Base-by-base conservation (phyloP, 768 basidiomycete genomes). In the Imleria badia region DNA sequence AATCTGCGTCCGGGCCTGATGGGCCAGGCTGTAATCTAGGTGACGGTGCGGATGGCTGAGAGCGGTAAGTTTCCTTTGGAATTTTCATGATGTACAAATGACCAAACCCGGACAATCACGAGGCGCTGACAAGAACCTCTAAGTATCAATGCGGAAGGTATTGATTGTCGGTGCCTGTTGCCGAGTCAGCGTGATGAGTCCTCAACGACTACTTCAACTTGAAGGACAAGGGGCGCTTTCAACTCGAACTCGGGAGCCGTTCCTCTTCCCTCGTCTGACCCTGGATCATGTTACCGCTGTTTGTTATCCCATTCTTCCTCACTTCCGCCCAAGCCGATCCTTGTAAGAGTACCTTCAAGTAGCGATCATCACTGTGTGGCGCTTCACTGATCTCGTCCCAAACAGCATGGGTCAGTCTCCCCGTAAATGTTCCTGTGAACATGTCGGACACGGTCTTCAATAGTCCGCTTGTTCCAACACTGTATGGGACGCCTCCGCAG, bases 391-490 rank as follows among this genome's bases (percentile, higher is more conserved):
- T 23, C 17, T 22, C 9, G 31, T 40, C 15, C 23, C 35, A 7
- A 40, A 56, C 34, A 61, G 59, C 60, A 42, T 61, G 60, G 59
- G 48, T 61, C n/a, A 57, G 38, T 30, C 59, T 61, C 26, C 60
- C 60, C 2, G 41, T 61, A 22, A 61, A 29, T 19, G 60, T 61
- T 19, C 58, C 53, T 7, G 38, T 30, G 45, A 36, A 42, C 36
- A 14, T 61, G 52, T 51, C 59, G 14, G 60, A 61, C 5, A 13
- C 13, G 4, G 46, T 61, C 38, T 61, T 60, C 45, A 60, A 61
- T 14, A 22, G 46, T 2, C 60, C 60, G 11, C 60, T 61, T 6
- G 54, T 61, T 36, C 60, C 60, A 29, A 61, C 54, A 12, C 11
- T 60, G 15, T 61, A 54, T 42, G 59, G 60, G 31, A 61, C 59